Conservation (phyloP, 108 stramenopile species). For the Skeletonema tropicum region DNA sequence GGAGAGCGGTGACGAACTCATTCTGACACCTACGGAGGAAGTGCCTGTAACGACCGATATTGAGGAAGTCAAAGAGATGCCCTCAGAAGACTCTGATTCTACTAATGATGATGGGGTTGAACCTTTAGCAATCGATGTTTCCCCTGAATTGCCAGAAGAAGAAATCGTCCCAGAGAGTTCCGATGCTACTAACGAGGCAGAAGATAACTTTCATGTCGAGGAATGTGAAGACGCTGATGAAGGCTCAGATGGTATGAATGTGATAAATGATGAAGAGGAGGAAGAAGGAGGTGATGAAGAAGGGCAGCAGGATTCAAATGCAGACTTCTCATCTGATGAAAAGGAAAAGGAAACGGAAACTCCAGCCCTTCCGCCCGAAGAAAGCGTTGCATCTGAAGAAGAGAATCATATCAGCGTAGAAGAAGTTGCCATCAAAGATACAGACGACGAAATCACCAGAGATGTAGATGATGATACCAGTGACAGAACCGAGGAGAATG, state of each 20-base stretch:
- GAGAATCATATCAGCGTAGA: not conserved
- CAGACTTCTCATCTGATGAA: not conserved
- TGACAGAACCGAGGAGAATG: not conserved
- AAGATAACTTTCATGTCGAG: not conserved
- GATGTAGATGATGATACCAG: conserved; percentile 1
- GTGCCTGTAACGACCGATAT: too few relatives aligned
- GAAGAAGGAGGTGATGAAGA: not conserved
- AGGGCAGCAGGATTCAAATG: not conserved
- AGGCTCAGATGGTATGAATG: not conserved
- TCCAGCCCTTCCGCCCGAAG: not conserved
- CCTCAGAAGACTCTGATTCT: not conserved
- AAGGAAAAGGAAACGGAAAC: not conserved
- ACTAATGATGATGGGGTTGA: not conserved
- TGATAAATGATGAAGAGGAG: not conserved
- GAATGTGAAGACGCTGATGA: not conserved
- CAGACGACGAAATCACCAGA: not conserved
- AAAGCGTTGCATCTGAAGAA: not conserved
- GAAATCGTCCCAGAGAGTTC: not conserved
- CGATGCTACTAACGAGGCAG: not conserved
- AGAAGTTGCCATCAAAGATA: conserved; percentile 6
- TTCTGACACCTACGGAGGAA: too few relatives aligned
- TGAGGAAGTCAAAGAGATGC: too few relatives aligned
- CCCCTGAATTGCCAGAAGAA: not conserved
- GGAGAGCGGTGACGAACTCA: too few relatives aligned
- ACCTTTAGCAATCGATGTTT: not conserved